Evolutionary conservation across 2,329 filamentous ascomycete species (phyloP), one percentile per base, ranked within the genome.

Genomic region (Allantophomopsis cytisporea): DNA sequence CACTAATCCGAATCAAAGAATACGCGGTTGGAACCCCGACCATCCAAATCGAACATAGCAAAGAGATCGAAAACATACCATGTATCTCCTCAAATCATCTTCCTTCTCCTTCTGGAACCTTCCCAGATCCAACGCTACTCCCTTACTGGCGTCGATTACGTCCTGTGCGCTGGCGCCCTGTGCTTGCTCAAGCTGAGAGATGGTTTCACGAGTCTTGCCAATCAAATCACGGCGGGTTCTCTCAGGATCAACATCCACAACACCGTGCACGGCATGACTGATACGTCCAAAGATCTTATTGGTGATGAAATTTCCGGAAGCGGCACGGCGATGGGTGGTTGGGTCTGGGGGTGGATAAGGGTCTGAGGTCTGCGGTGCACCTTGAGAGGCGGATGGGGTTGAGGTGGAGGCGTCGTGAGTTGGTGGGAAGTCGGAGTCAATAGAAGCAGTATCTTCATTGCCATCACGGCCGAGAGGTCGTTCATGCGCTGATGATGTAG

Each of bases 101-200:
- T 98, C 93, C 61, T 98, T 98, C 61, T 96, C 88, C 43, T 69
- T 69, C 60, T 98, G 93, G 61, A 98, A 98, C 44, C 91, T 71
- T 64, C 87, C 86, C 43, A 98, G 65, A 56, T 98, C 91, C 52
- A 83, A 81, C 50, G 98, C 61, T 4, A 96, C 85, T 39, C 86
- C 93, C 2, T 75, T 68, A 54, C 87, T 95, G 7, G 91, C 91
- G 53, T 96, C 86, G 57, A 83, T 88, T 44, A 96, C 91, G 55
- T 98, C 91, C 53, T 86, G 80, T 45, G 88, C 86, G 4, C 87
- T 84, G 4, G 84, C 88, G 23, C 86, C 74, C 42, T 95, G 73
- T 1, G 91, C 91, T 65, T 94, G 86, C 60, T 96, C 88, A 39
- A 98, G 69, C 64, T 95, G 73, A 35, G 62, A 72, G 45, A 98